Conservation (phyloP, 1,139 yeast genomes). For the Pichia sp. region DNA sequence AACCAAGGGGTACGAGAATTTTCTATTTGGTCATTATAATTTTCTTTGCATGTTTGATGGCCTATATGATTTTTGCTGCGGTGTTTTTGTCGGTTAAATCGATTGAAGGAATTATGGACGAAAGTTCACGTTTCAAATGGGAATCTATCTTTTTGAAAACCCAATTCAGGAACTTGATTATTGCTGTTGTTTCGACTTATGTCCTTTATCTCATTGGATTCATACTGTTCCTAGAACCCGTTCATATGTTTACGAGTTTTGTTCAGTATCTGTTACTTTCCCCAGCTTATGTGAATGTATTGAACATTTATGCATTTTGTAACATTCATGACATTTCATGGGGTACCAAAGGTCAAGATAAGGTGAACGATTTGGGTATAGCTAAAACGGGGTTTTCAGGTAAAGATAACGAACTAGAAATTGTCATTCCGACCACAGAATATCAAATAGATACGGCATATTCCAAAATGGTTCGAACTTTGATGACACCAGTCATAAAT, state of each 20-base stretch:
- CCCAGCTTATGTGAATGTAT: slow-evolving; percentile 70
- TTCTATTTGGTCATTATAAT: slow-evolving; percentile 77
- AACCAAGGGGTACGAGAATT: slow-evolving; percentile 84
- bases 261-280: slow-evolving; percentile 62
- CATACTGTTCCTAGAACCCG: slow-evolving; percentile 64
- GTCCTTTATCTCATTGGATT: slow-evolving; percentile 74
- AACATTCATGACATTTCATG: slow-evolving; percentile 81
- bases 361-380: slow-evolving; percentile 57
- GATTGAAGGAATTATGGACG: slow-evolving; percentile 30
- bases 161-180: slow-evolving; percentile 73
- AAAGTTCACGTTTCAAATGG: slow-evolving; percentile 36
- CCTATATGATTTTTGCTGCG: slow-evolving; percentile 86
- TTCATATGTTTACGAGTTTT: slow-evolving; percentile 71
- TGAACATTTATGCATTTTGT: slow-evolving; percentile 79
- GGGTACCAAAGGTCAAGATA: slow-evolving; percentile 78
- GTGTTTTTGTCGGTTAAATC: slow-evolving; percentile 75
- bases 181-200: slow-evolving; percentile 83
- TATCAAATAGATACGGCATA: slow-evolving; percentile 58
- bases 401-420: slow-evolving; percentile 43
- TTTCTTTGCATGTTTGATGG: slow-evolving; percentile 89
- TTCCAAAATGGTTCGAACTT: slow-evolving; percentile 38
- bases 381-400: slow-evolving; percentile 37
- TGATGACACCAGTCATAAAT: slow-evolving; percentile 21
- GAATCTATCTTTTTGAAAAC: slow-evolving; percentile 48
- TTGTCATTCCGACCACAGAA: slow-evolving; percentile 58